Evolutionary conservation across 1,284 basidiomycete genomes (phyloP), one percentile per base, ranked within the genome.

Genomic region (Rhodotorula sp.): DNA sequence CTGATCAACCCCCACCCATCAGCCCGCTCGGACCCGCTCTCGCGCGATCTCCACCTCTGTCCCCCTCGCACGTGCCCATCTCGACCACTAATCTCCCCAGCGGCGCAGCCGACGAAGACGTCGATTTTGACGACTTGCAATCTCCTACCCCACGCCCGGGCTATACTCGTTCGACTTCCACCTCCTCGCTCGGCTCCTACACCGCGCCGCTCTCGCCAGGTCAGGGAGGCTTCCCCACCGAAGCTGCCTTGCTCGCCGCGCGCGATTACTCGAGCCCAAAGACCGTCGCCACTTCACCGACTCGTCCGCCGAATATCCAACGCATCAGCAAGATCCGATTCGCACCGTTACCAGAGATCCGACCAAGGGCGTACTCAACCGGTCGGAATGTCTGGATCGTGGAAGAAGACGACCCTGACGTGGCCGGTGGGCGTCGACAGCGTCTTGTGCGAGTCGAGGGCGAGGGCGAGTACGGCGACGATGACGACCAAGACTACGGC

Each of bases 291-390:
- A 54, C 29, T 26, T 33, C 53, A 4, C 53, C 53, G 53, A 29
- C 12, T 18, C 53, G 26, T 26, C 30, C 22, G 42, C 26, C 46
- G 2, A 69, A 69, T 29, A 42, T 18, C 46, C 46, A 48, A 17
- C 58, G 17, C 20, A 42, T 46, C 30, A 44, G 26, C 37, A 67
- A 55, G 54, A 75, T 75, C 53, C 69, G 71, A 1, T 75, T 75
- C 49, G 74, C 74, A 1, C 74, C 74, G 10, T 49, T 75, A 24
- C 74, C 74, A 14, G 69, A 73, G 51, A 73, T 75, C 53, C 59
- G 69, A 17, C 72, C 64, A 6, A 56, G 72, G 48, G 55, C 62
- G 56, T 72, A 74, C 63, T 64, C 60, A 24, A 74, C 73, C 6
- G 73, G 73, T 0, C 26, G 66, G 22, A 74, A 74, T 68, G 60